Percentiles rank a stretch among this genome's conserved stretches.
These are phyloP conservation scores for Maudiozyma saulgeensis DNA, from an alignment of 805 yeast species.

Conservation along the genomic window DNA sequence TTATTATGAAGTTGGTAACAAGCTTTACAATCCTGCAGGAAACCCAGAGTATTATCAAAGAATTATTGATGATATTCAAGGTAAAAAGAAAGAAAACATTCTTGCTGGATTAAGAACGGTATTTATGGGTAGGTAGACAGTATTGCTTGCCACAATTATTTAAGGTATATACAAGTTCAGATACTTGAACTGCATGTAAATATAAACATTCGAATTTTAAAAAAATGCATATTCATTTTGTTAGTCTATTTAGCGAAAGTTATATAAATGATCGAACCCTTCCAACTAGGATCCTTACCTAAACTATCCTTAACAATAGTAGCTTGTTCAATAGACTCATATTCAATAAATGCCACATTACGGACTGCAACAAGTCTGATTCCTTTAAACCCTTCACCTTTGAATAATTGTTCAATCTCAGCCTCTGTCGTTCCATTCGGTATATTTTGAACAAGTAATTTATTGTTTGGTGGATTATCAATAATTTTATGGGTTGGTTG, in stretches of 20 bases:
- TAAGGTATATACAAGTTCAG: background rate
- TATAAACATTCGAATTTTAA: background rate
- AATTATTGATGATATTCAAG: slow-evolving; percentile 58
- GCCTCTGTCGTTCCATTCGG: slow-evolving; percentile 36
- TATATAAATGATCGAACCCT: slow-evolving; percentile 11
- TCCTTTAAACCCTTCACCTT: slow-evolving; percentile 51
- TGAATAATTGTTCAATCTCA: slow-evolving; percentile 39
- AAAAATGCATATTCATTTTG: background rate
- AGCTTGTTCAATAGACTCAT: slow-evolving; percentile 46
- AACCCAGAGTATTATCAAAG: slow-evolving; percentile 71
- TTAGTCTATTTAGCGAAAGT: slow-evolving; percentile 22
- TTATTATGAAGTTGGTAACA: slow-evolving; percentile 56
- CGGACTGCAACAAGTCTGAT: slow-evolving; percentile 57
- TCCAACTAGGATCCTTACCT: slow-evolving; percentile 9
- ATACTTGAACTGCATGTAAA: background rate
- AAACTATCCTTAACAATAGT: slow-evolving; percentile 13
- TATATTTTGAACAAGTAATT: slow-evolving; percentile 57
- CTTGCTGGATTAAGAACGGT: slow-evolving; percentile 64
- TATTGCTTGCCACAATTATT: too few relatives aligned
- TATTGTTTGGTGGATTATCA: slow-evolving; percentile 55
- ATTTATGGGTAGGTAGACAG: slow-evolving; percentile 53
- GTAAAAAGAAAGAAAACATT: slow-evolving; percentile 59
- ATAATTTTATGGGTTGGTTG: slow-evolving; percentile 7
- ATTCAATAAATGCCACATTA: slow-evolving; percentile 75
- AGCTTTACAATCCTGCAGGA: slow-evolving; percentile 70